Base-by-base conservation (phyloP, 2,329 filamentous ascomycete species). In the Botryotinia calthae region DNA sequence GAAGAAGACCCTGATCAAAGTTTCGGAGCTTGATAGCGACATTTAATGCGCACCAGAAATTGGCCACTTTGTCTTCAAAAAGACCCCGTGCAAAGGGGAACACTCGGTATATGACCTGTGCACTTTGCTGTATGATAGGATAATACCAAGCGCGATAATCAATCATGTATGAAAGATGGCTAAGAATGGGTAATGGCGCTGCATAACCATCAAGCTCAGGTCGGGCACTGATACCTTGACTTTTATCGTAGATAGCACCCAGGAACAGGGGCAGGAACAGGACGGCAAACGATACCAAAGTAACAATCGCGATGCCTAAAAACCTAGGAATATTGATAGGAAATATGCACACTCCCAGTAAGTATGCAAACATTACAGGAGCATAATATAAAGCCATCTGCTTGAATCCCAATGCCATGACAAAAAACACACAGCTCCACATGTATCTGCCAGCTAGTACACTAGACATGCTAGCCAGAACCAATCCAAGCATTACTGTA, bases 361-460 rank as follows among this genome's bases (percentile, higher is more conserved):
- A 89, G 80, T 95, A 99, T 46, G 94, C 92, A 81, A 98, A 98
- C 73, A 98, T 91, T 31, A 91, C 91, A 22, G 97, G 95, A 4
- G 97, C 94, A 82, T 98, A 99, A 84, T 98, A 99, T 25, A 99
- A 86, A 1, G 95, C 95, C 97, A 99, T 99, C 82, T 99, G 96
- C 85, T 99, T 99, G 86, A 98, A 99, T 9, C 94, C 94, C n/a
- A 99, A 85, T 4, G 95, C 93, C 25, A 89, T 89, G 10, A 99
- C 96, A 78, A 99, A 99, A 84, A 97, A 97, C 73, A 97, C 88
- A 75, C 93, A 94, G 40, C 93, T 89, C 94, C 95, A 98, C 75
- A 97, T 87, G 78, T 91, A 91, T 66, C 94, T 89, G 6, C 93
- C 93, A 4, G 94, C 94, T 68, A 97, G 82, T 83, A 98, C 92